phyloP scores from a whole-genome alignment of 2,329 filamentous ascomycete species.

The Torrubiella hemipterigena region DNA sequence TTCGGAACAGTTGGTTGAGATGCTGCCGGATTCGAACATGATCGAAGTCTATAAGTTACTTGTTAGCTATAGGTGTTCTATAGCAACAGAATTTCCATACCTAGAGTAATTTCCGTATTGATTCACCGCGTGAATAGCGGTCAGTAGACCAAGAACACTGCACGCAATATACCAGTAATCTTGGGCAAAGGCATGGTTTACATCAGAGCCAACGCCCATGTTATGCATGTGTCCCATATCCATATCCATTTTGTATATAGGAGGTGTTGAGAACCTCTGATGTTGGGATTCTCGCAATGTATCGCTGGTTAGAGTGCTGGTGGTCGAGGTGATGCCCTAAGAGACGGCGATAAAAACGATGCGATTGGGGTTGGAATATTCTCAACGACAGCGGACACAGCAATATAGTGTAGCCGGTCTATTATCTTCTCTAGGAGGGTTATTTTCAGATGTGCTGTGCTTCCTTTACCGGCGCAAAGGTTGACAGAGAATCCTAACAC shows the following conservation, averaged over 20 bases:
- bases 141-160: slow-evolving; percentile 30
- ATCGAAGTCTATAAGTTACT: slow-evolving; percentile 32
- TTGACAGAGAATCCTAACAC: too few relatives aligned
- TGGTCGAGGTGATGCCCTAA: not conserved
- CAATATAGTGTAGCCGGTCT: too few relatives aligned
- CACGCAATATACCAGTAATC: slow-evolving; percentile 49
- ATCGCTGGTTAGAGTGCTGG: not conserved
- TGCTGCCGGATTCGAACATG: slow-evolving; percentile 28
- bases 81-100: slow-evolving; percentile 15
- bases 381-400: too few relatives aligned
- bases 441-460: too few relatives aligned
- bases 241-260: slow-evolving; percentile 21
- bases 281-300: too few relatives aligned
- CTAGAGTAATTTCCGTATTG: slow-evolving; percentile 26
- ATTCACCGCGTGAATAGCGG: slow-evolving; percentile 29
- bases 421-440: too few relatives aligned
- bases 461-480: too few relatives aligned
- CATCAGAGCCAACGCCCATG: slow-evolving; percentile 25
- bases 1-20: slow-evolving; percentile 40
- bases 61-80: not conserved
- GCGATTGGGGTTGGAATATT: too few relatives aligned
- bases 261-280: not conserved
- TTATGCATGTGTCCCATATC: slow-evolving; percentile 16
- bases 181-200: slow-evolving; percentile 38
- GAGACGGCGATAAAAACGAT: not conserved